Percentiles rank a stretch among this genome's conserved stretches.
phyloP scores from a whole-genome alignment of 176 grass and related monocot species.

The Zea luxurians region DNA sequence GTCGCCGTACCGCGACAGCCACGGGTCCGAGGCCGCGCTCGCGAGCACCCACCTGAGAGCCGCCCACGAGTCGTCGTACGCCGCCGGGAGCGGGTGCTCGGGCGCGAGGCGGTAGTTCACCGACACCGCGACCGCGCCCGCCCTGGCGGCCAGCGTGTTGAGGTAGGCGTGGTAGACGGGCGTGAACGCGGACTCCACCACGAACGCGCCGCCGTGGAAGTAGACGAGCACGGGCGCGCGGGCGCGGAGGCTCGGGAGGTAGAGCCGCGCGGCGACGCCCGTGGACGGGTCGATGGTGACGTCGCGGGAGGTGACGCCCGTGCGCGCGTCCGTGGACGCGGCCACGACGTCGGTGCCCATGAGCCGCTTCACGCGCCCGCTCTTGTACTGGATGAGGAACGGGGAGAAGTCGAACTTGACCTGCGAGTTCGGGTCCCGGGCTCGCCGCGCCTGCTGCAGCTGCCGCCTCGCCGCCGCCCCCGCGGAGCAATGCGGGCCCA shows the following conservation, averaged over 20 bases:
- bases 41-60: constrained; percentile 70
- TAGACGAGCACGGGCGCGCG: constrained; percentile 62
- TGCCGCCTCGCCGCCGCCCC: neutral
- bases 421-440: constrained; percentile 34
- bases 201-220: constrained; percentile 88
- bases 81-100: constrained; percentile 67
- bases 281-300: constrained; percentile 48
- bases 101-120: constrained; percentile 81
- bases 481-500: constrained; percentile 18
- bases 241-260: constrained; percentile 49
- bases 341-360: constrained; percentile 49
- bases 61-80: constrained; percentile 79
- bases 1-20: constrained; percentile 68
- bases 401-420: constrained; percentile 69
- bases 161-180: constrained; percentile 68
- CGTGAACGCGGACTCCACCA: constrained; percentile 60
- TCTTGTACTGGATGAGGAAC: constrained; percentile 64
- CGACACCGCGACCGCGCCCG: constrained; percentile 52
- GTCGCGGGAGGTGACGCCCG: constrained; percentile 60
- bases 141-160: constrained; percentile 48
- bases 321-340: constrained; percentile 45
- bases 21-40: constrained; percentile 45
- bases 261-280: constrained; percentile 59
- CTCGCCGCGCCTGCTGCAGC: constrained; percentile 19
- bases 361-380: constrained; percentile 58